These are phyloP conservation scores for Obelidium mucronatum DNA, from an alignment of 192 early-diverging fungal genomes.

Conservation along the genomic window DNA sequence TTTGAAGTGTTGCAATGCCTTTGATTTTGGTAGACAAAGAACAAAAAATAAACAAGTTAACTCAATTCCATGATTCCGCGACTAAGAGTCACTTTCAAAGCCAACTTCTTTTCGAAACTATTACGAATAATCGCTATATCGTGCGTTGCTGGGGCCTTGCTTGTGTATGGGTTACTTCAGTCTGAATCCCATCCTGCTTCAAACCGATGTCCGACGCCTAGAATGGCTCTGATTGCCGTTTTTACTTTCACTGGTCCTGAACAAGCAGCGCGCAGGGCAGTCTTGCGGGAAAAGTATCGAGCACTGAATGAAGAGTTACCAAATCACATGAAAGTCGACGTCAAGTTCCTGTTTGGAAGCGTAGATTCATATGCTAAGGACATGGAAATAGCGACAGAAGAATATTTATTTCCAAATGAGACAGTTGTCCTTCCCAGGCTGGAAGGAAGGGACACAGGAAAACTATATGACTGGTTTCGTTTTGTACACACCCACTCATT, in stretches of 20 bases:
- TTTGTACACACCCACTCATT: neutral
- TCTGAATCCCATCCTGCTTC: too few species aligned
- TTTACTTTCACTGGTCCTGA: neutral
- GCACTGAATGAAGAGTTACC: neutral
- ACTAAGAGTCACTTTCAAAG: too few species aligned
- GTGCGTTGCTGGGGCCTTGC: too few species aligned
- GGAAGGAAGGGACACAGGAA: constrained; percentile 1
- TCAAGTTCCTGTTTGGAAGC: neutral
- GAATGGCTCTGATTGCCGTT: constrained; percentile 4
- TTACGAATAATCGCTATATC: too few species aligned
- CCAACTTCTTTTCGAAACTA: too few species aligned
- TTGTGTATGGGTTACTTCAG: too few species aligned
- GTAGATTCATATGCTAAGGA: too few species aligned
- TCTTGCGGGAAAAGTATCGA: neutral
- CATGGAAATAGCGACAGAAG: neutral
- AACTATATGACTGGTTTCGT: constrained; percentile 8
- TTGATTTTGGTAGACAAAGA: too few species aligned
- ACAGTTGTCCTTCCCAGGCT: neutral
- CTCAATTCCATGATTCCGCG: too few species aligned
- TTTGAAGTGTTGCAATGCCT: too few species aligned
- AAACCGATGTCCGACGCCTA: neutral
- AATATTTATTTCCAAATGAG: neutral
- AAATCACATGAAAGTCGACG: neutral
- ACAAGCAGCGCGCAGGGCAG: neutral
- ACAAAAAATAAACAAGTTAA: too few species aligned